Base-by-base conservation (phyloP, 2,329 filamentous ascomycete genomes). In the Penicillium thymicola region DNA sequence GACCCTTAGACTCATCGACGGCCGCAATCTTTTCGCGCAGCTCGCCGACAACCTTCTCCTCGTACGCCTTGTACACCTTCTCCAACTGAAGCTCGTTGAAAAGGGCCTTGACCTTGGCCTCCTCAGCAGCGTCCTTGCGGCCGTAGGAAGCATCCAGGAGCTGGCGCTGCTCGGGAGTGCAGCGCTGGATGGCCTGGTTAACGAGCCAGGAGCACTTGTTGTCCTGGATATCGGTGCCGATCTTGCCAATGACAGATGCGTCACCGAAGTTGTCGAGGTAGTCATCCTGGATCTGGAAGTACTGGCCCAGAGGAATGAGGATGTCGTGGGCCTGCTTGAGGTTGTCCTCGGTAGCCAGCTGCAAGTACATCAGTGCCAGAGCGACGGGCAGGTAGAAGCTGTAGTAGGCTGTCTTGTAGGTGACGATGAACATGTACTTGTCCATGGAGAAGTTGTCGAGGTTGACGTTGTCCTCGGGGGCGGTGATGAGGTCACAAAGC, bases 151-250 rank as follows among this genome's bases (percentile, higher is more conserved):
- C 85, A 72, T 97, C 91, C 50, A 99, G 86, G 38, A 95, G 76
- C 77, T 89, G 83, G 71, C 92, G 87, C 83, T 99, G 94, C 74
- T 93, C 91, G 1, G 90, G 86, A 2, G 84, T 92, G 63, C 85
- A 89, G 60, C 88, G 83, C 74, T 86, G 83, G 58, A 99, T 82
- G 45, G 94, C 94, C 78, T 96, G 88, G 83, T 99, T 99, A 77
- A 99, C 85, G 58, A 99, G 81, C 94, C 94, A 99, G 41, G 90
- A 95, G 83, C 94, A 99, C 84, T 99, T 99, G 85, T 99, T 99
- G 80, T 99, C 94, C 82, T 92, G 88, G 76, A 99, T 99, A 72
- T 99, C 94, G 59, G 94, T 99, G 65, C 94, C 94, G 64, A 97
- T 96, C 85, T 99, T 99, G 76, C 94, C 94, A 73, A 99, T 94